Evolutionary conservation across 345 rosid species (phyloP).

Genomic region (Camelina hispida): DNA sequence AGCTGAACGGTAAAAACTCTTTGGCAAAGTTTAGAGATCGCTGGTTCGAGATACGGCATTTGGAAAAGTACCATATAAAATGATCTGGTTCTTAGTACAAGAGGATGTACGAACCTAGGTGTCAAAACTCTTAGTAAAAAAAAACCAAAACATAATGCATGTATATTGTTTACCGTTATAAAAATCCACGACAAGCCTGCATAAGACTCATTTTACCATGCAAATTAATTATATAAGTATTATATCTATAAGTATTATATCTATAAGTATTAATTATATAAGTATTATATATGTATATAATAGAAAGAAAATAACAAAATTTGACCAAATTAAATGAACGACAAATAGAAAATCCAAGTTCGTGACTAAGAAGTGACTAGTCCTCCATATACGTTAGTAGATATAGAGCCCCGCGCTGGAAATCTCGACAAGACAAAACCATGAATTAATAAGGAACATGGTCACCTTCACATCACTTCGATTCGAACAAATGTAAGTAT

Average conservation of each 20-base stretch:
- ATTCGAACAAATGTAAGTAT: slow-evolving; percentile 34
- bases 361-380: slow-evolving; percentile 42
- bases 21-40: too few relatives aligned
- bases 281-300: too few relatives aligned
- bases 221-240: slow-evolving; percentile 2
- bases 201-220: background rate
- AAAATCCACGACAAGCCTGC: background rate
- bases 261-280: too few relatives aligned
- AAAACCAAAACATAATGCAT: too few relatives aligned
- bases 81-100: too few relatives aligned
- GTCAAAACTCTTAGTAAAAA: too few relatives aligned
- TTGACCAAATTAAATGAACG: slow-evolving; percentile 24
- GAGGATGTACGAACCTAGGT: too few relatives aligned
- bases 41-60: too few relatives aligned
- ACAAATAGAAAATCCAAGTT: slow-evolving; percentile 36
- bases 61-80: too few relatives aligned
- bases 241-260: too few relatives aligned
- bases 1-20: too few relatives aligned
- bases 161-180: background rate
- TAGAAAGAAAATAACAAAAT: slow-evolving; percentile 2
- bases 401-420: slow-evolving; percentile 49
- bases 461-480: slow-evolving; percentile 49
- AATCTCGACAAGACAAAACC: slow-evolving; percentile 47
- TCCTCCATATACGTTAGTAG: slow-evolving; percentile 27
- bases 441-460: slow-evolving; percentile 42